Base-by-base conservation (phyloP, 2,329 filamentous ascomycete genomes). In the Cryphonectria carpinicola region DNA sequence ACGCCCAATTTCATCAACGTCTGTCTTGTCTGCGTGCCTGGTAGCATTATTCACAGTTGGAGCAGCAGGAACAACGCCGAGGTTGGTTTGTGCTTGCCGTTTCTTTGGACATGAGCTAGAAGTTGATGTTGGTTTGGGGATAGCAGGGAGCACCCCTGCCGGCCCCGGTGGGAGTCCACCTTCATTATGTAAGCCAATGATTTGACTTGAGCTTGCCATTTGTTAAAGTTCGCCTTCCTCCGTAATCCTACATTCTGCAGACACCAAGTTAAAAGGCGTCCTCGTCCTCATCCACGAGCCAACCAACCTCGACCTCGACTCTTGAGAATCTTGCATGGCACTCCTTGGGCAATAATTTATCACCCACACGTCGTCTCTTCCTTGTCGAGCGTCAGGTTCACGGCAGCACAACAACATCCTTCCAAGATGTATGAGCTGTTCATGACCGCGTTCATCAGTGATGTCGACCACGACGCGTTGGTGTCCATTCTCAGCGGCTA, bases 361-460 rank as follows among this genome's bases (percentile, higher is more conserved):
- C 28, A 5, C 4, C 5, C 5, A 35, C 28, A 19, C 28, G 11
- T 35, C 54, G 25, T 17, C 54, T 19, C 7, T 25, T 22, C 25
- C 32, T 14, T 35, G 54, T 35, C 28, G 14, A 32, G 25, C 5
- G 13, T 14, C 54, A 19, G 54, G 54, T 25, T 35, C 54, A 19
- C 54, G 2, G 17, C 25, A 13, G 28, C 25, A 32, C 54, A 2
- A 32, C 54, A 2, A 19, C 25, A 10, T 41, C 46, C 17, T 14
- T n/a, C 61, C 61, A 66, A 17, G 60, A 89, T 89, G 87, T 85
- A 89, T 76, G 88, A 90, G 78, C 79, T 90, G 25, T 90, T 89
- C 74, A 82, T 90, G 70, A 87, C 87, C 4, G 84, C 86, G 13
- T 77, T 84, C 62, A 82, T 91, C 67, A 80, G 82, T 25, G 83